These are phyloP conservation scores for Ophiostoma fasciatum DNA, from an alignment of 2,329 filamentous ascomycete genomes.

Conservation along the genomic window DNA sequence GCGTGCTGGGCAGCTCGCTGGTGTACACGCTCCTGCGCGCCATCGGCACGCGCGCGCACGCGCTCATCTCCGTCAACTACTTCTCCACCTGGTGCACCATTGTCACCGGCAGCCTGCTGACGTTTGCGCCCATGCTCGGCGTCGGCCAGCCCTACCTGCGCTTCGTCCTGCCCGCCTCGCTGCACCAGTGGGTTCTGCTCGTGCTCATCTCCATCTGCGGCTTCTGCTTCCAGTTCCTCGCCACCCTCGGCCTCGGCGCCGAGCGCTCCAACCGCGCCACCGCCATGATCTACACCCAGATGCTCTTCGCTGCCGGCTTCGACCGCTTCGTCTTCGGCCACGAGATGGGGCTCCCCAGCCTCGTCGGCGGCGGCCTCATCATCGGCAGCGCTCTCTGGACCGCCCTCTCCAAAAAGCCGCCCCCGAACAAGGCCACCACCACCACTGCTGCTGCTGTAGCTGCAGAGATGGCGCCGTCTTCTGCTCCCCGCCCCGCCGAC, in stretches of 20 bases:
- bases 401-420: slow-evolving; percentile 26
- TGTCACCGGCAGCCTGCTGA: slow-evolving; percentile 48
- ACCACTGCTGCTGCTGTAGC: too few relatives aligned
- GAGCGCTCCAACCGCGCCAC: slow-evolving; percentile 46
- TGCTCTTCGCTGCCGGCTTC: slow-evolving; percentile 39
- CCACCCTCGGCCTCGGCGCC: slow-evolving; percentile 60
- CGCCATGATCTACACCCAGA: slow-evolving; percentile 43
- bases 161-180: slow-evolving; percentile 25
- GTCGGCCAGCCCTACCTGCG: slow-evolving; percentile 30
- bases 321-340: slow-evolving; percentile 38
- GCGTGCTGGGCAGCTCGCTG: slow-evolving; percentile 59
- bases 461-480: too few relatives aligned
- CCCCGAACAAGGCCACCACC: slow-evolving; percentile 13
- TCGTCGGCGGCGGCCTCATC: slow-evolving; percentile 36
- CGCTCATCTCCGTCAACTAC: slow-evolving; percentile 76
- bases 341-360: slow-evolving; percentile 32
- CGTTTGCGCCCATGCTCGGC: slow-evolving; percentile 29
- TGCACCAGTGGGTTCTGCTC: slow-evolving; percentile 50
- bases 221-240: slow-evolving; percentile 74
- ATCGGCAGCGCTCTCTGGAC: slow-evolving; percentile 38
- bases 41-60: slow-evolving; percentile 67
- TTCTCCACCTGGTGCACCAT: slow-evolving; percentile 58
- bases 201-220: slow-evolving; percentile 56
- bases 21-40: slow-evolving; percentile 64
- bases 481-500: too few relatives aligned